phyloP scores from a whole-genome alignment of 495 filamentous ascomycete species.

The Acidomyces sp. region DNA sequence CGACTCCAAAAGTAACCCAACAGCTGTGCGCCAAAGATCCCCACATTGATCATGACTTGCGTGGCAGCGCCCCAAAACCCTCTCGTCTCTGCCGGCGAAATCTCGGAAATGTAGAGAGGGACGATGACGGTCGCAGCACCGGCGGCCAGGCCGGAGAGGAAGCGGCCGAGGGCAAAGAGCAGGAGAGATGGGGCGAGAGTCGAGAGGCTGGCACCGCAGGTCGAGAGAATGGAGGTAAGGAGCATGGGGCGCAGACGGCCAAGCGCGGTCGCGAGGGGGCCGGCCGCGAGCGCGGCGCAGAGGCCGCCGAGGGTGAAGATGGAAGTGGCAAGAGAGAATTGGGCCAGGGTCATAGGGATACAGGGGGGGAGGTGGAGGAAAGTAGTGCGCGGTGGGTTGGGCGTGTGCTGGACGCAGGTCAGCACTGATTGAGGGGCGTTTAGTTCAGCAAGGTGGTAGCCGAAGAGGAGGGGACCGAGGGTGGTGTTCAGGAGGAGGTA shows the following conservation, averaged over 20 bases:
- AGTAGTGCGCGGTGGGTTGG: constrained; percentile 17
- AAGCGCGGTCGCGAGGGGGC: constrained; percentile 54
- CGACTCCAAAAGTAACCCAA: constrained; percentile 77
- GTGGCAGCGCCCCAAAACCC: constrained; percentile 87
- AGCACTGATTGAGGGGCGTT: constrained; percentile 88
- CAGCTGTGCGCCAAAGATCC: constrained; percentile 71
- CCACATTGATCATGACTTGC: constrained; percentile 88
- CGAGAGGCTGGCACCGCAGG: constrained; percentile 62
- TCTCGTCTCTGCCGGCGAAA: constrained; percentile 62
- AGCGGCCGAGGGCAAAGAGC: constrained; percentile 55
- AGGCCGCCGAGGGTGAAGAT: constrained; percentile 88
- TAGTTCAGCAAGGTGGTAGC: constrained; percentile 86
- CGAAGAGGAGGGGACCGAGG: constrained; percentile 79
- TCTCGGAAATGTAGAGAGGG: constrained; percentile 87
- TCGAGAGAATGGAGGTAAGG: constrained; percentile 58
- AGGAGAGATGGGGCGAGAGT: constrained; percentile 53
- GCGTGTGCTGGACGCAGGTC: constrained; percentile 43
- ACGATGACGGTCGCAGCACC: constrained; percentile 85
- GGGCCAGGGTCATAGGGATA: constrained; percentile 62
- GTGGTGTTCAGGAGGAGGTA: constrained; percentile 29
- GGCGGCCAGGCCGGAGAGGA: constrained; percentile 70
- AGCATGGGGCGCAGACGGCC: constrained; percentile 64
- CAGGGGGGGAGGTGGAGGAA: constrained; percentile 70
- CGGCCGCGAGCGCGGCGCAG: constrained; percentile 63
- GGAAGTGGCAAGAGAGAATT: constrained; percentile 72